Evolutionary conservation across 2,329 filamentous ascomycete genomes (phyloP).

Genomic region (Teratosphaeria destructans): DNA sequence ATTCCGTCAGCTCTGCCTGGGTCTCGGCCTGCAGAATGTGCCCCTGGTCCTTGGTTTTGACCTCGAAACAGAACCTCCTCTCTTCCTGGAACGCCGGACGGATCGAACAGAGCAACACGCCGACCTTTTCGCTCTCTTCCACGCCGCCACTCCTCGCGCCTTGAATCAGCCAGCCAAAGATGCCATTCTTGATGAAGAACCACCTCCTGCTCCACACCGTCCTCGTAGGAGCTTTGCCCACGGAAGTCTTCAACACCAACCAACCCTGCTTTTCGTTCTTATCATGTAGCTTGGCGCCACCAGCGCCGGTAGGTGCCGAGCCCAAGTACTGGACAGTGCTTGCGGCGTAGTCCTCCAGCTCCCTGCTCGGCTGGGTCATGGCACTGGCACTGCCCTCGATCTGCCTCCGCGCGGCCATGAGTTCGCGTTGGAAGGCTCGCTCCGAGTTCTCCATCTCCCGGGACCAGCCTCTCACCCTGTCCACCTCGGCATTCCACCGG

Average conservation of each 20-base stretch:
- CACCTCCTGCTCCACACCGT: constrained; percentile 85
- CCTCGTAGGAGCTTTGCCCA: constrained; percentile 70
- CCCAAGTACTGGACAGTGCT: constrained; percentile 85
- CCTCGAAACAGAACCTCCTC: constrained; percentile 90
- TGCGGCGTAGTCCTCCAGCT: constrained; percentile 83
- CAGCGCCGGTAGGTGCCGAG: constrained; percentile 42
- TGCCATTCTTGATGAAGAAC: constrained; percentile 92
- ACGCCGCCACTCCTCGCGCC: constrained; percentile 71
- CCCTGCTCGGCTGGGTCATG: constrained; percentile 68
- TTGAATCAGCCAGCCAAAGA: constrained; percentile 89
- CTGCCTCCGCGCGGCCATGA: constrained; percentile 67
- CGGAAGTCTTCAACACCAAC: constrained; percentile 72
- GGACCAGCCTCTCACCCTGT: constrained; percentile 83
- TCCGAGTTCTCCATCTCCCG: constrained; percentile 92
- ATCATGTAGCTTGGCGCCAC: background rate
- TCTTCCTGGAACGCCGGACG: constrained; percentile 88
- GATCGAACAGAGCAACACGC: constrained; percentile 85
- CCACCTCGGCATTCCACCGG: constrained; percentile 70
- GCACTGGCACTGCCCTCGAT: constrained; percentile 68
- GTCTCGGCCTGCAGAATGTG: constrained; percentile 88
- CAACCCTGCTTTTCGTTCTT: constrained; percentile 77
- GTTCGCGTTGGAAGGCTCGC: constrained; percentile 67
- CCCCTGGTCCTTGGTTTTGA: constrained; percentile 92
- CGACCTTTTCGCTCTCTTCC: constrained; percentile 91
- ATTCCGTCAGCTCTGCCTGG: constrained; percentile 80